phyloP scores from a whole-genome alignment of 1,139 yeast genomes.

The Candida sanyaensis region DNA sequence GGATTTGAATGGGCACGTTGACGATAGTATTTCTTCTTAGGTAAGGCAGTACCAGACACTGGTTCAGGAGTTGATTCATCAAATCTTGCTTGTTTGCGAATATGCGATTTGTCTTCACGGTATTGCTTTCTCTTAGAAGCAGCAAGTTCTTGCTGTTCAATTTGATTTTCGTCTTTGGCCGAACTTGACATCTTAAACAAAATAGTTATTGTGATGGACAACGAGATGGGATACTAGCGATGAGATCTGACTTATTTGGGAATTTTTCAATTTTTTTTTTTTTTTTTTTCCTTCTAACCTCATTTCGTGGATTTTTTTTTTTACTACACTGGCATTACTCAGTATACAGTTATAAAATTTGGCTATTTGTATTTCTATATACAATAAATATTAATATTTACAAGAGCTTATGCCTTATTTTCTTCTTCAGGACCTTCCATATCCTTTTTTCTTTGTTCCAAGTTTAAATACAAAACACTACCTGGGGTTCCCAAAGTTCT shows the following conservation, averaged over 20 bases:
- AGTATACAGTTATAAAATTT: background rate
- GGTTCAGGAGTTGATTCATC: conserved; percentile 13
- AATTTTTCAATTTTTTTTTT: background rate
- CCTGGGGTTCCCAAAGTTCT: conserved; percentile 74
- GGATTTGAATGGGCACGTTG: conserved; percentile 99
- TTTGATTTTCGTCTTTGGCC: background rate
- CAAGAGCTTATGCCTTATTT: conserved; percentile 8
- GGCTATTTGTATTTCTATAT: background rate
- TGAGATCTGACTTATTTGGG: background rate
- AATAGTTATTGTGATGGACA: no score
- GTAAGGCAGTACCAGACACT: conserved; percentile 32
- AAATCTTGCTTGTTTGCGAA: conserved; percentile 36
- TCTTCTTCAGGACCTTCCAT: conserved; percentile 19
- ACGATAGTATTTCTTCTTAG: conserved; percentile 85
- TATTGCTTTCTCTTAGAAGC: conserved; percentile 38
- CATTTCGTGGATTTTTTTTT: background rate
- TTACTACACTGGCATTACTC: background rate
- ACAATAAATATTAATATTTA: conserved; percentile 6
- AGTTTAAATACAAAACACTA: conserved; percentile 68
- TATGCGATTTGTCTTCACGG: conserved; percentile 38
- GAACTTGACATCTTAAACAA: background rate
- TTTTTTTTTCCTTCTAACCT: background rate
- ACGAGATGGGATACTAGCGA: background rate
- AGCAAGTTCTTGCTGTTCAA: background rate
- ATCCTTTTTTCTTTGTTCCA: conserved; percentile 61